Conservation (phyloP, 2,329 filamentous ascomycete species). For the Orbilia quercus region DNA sequence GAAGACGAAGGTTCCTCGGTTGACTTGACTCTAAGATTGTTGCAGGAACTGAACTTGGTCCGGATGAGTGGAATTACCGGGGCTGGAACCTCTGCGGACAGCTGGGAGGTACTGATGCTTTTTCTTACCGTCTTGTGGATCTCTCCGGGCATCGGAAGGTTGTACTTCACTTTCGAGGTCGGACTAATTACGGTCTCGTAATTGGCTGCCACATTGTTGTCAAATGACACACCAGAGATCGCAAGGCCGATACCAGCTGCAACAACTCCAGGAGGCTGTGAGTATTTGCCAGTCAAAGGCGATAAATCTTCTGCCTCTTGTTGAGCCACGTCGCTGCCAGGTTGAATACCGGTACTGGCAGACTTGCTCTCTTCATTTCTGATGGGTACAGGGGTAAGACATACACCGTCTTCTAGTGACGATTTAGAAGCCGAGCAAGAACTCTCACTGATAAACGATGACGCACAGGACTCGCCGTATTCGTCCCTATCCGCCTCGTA, state of each 20-base stretch:
- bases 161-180: background rate
- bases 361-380: background rate
- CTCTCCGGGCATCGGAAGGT: background rate
- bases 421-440: conserved; percentile 21
- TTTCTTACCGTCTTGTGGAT: background rate
- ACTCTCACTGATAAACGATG: conserved; percentile 37
- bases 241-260: background rate
- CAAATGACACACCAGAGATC: background rate
- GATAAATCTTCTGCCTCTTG: conserved; percentile 7
- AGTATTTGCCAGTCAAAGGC: background rate
- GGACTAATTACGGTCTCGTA: conserved; percentile 17
- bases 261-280: background rate
- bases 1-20: background rate
- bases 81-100: conserved; percentile 4
- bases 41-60: conserved; percentile 18
- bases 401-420: background rate
- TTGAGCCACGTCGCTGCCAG: background rate
- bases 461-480: conserved; percentile 28
- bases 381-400: conserved; percentile 13
- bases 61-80: background rate
- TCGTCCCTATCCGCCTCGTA: conserved; percentile 35
- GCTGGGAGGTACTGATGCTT: conserved; percentile 2
- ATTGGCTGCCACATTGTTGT: background rate
- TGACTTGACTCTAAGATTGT: conserved; percentile 1
- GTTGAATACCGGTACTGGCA: background rate